Evolutionary conservation across 768 basidiomycete genomes (phyloP), one percentile per base, ranked within the genome.

Genomic region (Amanita phalloides): DNA sequence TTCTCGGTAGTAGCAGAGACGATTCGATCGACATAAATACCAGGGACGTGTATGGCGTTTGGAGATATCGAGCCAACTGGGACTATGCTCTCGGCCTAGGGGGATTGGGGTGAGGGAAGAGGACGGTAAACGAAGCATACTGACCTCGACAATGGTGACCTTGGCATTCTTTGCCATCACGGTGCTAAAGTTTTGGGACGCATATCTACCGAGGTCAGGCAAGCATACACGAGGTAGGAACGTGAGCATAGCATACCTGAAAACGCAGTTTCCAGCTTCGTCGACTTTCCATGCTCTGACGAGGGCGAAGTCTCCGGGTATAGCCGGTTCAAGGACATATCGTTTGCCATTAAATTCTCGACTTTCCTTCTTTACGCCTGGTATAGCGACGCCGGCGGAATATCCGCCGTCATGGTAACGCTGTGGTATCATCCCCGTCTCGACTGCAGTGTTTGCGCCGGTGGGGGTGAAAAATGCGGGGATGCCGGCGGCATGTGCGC

Each of bases 391-490:
- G 35, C 88, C 86, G 4, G 77, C 75, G 20, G 73, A 68, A 49
- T 81, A 73, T n/a, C 89, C 88, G 17, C 86, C 87, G 21, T 78
- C 72, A 46, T 86, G 84, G 65, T 90, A 91, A 21, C 83, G 77
- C 57, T 85, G 76, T 25, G 90, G 86, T 59, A 93, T 89, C 3
- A 75, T 65, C 1, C 90, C 90, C 44, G 81, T 69, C 64, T 93
- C 87, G 2, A 91, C 78, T 2, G 88, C 88, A 17, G 90, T 93
- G 20, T 77, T 78, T 6, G 89, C 88, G 13, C 93, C 92, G 0
- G 91, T 92, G 13, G 91, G 92, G 4, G 90, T 95, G 67, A 74
- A 94, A 72, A 96, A 92, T n/a, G 86, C 90, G 14, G 92, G 91
- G 54, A 92, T 90, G 47, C 92, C 92, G 9, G 90, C 87, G 7